Evolutionary conservation across 257 asterid species (phyloP), one percentile per base, ranked within the genome.

Genomic region (Oldenlandia corymbosa): DNA sequence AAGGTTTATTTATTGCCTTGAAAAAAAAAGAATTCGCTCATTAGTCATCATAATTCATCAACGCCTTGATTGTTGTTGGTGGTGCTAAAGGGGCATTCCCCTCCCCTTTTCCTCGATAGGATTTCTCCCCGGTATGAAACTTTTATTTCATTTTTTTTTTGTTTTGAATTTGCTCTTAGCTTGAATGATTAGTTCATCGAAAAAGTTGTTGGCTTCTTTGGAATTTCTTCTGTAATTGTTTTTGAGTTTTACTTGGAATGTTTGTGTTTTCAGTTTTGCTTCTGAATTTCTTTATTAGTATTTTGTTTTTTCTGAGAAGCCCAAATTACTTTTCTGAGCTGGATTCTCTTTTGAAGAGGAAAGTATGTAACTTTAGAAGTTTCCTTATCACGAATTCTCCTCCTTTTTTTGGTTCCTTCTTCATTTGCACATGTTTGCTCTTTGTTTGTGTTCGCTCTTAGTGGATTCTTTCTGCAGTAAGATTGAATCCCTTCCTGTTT

Each of bases 401-500:
- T 18, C 28, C 61, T 32, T 31, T 45, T 45, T 47, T 21, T 10
- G 10, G 17, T 36, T 65, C 10, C 21, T 11, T 1, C 32, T 7
- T 20, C 8, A 14, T 26, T 21, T 31, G 43, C 43, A 45, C 18
- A 45, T 42, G 3, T 23, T 24, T 51, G 2, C 11, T 8, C n/a
- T n/a, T n/a, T n/a, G n/a, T n/a, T n/a, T n/a, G n/a, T n/a, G n/a
- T n/a, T n/a, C n/a, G n/a, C n/a, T 55, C 55, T 21, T 17, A 5
- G 0, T 34, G 41, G 34, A 17, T 32, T 60, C 39, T 58, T 0
- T 47, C 4, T 21, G 36, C 46, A 56, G 42, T 48, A 67, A n/a
- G 68, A 46, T 49, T 42, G 68, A 53, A 45, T n/a, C 53, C 11
- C 24, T 63, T 62, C 48, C 18, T 56, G 17, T 54, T 31, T 39